Evolutionary conservation across 1,284 basidiomycete genomes (phyloP).

Genomic region (Trichosporon ovoides): DNA sequence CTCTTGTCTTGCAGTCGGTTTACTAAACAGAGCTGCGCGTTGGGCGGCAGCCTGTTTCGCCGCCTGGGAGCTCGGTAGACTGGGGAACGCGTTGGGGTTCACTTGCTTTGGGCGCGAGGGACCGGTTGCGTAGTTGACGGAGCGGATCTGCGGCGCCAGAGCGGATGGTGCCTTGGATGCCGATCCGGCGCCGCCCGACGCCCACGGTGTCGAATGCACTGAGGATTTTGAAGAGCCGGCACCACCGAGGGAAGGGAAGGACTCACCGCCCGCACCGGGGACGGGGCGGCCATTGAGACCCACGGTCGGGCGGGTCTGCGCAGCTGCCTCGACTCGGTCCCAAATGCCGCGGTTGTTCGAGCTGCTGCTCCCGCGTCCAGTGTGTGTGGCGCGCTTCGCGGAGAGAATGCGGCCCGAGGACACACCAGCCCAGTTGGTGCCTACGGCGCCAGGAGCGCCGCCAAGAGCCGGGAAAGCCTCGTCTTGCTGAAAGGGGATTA

Average conservation of each 20-base stretch:
- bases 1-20: slow-evolving; percentile 58
- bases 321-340: slow-evolving; percentile 83
- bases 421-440: slow-evolving; percentile 67
- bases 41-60: slow-evolving; percentile 43
- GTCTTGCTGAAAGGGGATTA: slow-evolving; percentile 61
- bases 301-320: slow-evolving; percentile 54
- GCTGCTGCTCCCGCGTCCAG: slow-evolving; percentile 52
- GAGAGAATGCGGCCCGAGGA: slow-evolving; percentile 74
- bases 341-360: slow-evolving; percentile 64
- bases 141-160: slow-evolving; percentile 35
- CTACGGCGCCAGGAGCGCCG: slow-evolving; percentile 52
- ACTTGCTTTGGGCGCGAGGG: slow-evolving; percentile 17
- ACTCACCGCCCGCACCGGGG: slow-evolving; percentile 29
- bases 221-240: slow-evolving; percentile 14
- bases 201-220: slow-evolving; percentile 42
- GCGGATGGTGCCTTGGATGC: slow-evolving; percentile 30
- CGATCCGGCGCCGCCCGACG: slow-evolving; percentile 40
- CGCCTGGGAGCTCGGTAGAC: slow-evolving; percentile 53
- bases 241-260: slow-evolving; percentile 38
- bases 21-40: slow-evolving; percentile 48
- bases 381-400: slow-evolving; percentile 67
- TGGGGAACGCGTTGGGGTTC: slow-evolving; percentile 60
- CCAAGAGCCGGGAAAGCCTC: slow-evolving; percentile 73
- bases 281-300: slow-evolving; percentile 34
- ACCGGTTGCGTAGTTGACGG: slow-evolving; percentile 35